Evolutionary conservation across 2,329 filamentous ascomycete genomes (phyloP).

Genomic region (Verticillium nonalfalfae): DNA sequence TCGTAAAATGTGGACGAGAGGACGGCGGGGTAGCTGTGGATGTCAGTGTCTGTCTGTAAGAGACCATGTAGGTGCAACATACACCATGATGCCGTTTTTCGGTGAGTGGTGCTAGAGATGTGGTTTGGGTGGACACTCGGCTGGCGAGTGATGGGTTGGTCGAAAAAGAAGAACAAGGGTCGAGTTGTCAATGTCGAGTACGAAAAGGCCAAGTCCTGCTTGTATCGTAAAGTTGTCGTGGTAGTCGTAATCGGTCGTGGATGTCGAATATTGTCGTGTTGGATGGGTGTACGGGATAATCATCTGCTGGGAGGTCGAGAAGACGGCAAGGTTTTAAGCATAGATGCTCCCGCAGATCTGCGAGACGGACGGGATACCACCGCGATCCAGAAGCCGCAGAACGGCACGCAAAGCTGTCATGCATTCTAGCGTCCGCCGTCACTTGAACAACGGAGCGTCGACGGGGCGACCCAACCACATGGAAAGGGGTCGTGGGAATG

Average conservation of each 20-base stretch:
- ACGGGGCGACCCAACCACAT: neutral
- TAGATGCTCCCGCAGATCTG: neutral
- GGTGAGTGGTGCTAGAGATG: neutral
- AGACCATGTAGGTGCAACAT: neutral
- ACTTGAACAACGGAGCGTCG: neutral
- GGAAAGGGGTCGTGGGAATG: conserved; percentile 8
- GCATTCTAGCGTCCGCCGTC: neutral
- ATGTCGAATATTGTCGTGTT: neutral
- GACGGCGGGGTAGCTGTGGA: conserved; percentile 14
- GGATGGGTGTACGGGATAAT: neutral
- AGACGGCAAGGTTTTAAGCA: neutral
- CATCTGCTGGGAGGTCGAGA: neutral
- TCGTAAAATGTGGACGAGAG: conserved; percentile 21
- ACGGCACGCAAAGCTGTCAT: neutral
- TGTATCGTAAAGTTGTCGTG: neutral
- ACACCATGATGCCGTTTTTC: conserved; percentile 12
- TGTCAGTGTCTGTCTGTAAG: neutral
- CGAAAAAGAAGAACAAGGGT: neutral
- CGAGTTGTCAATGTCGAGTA: neutral
- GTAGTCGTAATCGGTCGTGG: neutral
- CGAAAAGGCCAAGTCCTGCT: neutral
- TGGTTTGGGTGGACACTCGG: neutral
- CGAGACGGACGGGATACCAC: neutral
- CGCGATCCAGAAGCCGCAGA: neutral
- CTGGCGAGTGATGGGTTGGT: neutral